These are phyloP conservation scores for Pseudotulostoma volvatum DNA, from an alignment of 495 filamentous ascomycete genomes.

Conservation along the genomic window DNA sequence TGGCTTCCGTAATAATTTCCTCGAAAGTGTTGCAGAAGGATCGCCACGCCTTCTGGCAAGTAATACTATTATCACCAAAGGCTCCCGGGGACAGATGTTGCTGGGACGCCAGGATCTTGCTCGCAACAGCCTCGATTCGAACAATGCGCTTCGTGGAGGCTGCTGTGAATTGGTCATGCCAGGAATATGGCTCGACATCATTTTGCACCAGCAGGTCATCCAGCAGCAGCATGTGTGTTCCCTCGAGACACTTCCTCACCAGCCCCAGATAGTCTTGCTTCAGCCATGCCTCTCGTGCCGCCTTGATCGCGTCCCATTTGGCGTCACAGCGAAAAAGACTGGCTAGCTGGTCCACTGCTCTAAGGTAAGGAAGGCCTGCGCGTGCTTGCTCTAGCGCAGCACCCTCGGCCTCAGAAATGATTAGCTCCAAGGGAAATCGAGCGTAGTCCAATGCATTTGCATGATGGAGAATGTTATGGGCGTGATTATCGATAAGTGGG, in stretches of 20 bases:
- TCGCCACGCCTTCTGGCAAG: slow-evolving; percentile 18
- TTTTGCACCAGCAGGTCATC: slow-evolving; percentile 57
- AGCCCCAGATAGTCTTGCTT: slow-evolving; percentile 41
- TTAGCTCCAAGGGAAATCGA: slow-evolving; percentile 34
- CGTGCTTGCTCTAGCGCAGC: slow-evolving; percentile 42
- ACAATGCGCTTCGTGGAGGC: slow-evolving; percentile 53
- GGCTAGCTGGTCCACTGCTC: slow-evolving; percentile 54
- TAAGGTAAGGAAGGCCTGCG: slow-evolving; percentile 49
- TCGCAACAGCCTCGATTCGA: slow-evolving; percentile 64
- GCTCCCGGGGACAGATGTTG: slow-evolving; percentile 16
- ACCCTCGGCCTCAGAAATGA: slow-evolving; percentile 62
- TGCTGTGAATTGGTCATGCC: slow-evolving; percentile 53
- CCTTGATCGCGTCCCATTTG: slow-evolving; percentile 45
- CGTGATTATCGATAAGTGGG: slow-evolving; percentile 81
- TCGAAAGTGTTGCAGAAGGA: slow-evolving; percentile 31
- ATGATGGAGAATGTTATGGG: slow-evolving; percentile 53
- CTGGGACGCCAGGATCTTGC: slow-evolving; percentile 40
- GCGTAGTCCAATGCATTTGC: slow-evolving; percentile 17
- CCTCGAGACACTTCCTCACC: slow-evolving; percentile 46
- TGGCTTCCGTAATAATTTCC: slow-evolving; percentile 30
- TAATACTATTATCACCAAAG: slow-evolving; percentile 6
- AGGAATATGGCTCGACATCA: slow-evolving; percentile 42
- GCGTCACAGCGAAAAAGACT: slow-evolving; percentile 41
- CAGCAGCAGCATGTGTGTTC: slow-evolving; percentile 61
- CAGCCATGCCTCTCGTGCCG: slow-evolving; percentile 38